A percentile compares a stretch with the other conserved stretches of the same genome.
phyloP scores from a whole-genome alignment of 1,284 basidiomycete genomes.

The Ustilago vetiveriae region DNA sequence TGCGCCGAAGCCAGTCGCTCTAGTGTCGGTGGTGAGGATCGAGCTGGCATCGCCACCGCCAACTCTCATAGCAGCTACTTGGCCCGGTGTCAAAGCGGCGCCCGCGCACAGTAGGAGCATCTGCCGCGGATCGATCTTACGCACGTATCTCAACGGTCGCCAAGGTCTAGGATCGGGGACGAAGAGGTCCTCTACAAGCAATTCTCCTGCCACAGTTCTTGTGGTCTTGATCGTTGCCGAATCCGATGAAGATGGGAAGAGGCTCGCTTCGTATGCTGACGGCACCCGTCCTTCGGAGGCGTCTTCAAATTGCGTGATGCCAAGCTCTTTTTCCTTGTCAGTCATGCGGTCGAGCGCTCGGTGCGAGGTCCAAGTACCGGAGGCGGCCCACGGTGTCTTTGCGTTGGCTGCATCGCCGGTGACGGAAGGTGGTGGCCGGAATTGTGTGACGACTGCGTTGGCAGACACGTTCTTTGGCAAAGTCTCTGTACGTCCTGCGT shows the following conservation, averaged over 20 bases:
- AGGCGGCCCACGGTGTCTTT: slow-evolving; percentile 33
- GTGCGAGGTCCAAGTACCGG: slow-evolving; percentile 30
- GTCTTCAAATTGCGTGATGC: slow-evolving; percentile 52
- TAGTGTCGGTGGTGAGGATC: slow-evolving; percentile 13
- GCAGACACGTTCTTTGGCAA: slow-evolving; percentile 33
- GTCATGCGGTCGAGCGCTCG: slow-evolving; percentile 45
- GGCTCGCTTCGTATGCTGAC: slow-evolving; percentile 34
- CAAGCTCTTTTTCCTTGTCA: slow-evolving; percentile 40
- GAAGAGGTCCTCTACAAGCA: slow-evolving; percentile 53
- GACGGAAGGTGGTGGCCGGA: slow-evolving; percentile 36
- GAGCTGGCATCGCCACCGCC: slow-evolving; percentile 26
- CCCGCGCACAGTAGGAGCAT: slow-evolving; percentile 60
- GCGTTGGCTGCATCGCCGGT: slow-evolving; percentile 21
- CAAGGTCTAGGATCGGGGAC: slow-evolving; percentile 60
- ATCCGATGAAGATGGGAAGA: slow-evolving; percentile 17
- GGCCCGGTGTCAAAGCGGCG: slow-evolving; percentile 40
- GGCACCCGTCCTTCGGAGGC: slow-evolving; percentile 45
- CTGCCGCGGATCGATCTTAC: slow-evolving; percentile 63
- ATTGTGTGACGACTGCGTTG: slow-evolving; percentile 23
- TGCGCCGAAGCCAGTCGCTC: background rate
- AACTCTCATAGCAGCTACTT: slow-evolving; percentile 40
- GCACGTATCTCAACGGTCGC: slow-evolving; percentile 60
- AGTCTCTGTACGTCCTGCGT: slow-evolving; percentile 18
- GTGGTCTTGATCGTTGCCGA: slow-evolving; percentile 24
- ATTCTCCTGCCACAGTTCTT: slow-evolving; percentile 11